These are phyloP conservation scores for Neocatenulostroma microsporum DNA, from an alignment of 2,329 filamentous ascomycete species.

Conservation along the genomic window DNA sequence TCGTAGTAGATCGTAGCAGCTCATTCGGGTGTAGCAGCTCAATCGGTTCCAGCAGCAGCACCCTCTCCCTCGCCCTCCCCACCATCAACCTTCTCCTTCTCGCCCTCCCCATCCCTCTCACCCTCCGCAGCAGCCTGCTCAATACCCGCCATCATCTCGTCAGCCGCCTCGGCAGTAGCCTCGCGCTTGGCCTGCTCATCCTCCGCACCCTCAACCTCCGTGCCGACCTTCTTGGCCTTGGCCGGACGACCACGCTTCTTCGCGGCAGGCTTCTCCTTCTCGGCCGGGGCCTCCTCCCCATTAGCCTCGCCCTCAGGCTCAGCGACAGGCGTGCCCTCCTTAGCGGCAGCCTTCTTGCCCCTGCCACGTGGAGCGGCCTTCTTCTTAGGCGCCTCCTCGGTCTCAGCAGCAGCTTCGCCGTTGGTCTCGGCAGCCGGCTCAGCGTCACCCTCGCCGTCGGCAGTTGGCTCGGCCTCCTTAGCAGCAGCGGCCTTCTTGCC, in stretches of 20 bases:
- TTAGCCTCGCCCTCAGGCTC: neutral
- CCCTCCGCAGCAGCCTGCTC: neutral
- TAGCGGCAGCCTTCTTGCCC: neutral
- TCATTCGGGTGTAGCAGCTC: no score
- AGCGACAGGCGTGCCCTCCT: neutral
- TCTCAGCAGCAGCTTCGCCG: neutral
- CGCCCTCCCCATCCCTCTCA: no score
- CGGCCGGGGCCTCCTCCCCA: neutral
- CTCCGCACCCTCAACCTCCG: neutral
- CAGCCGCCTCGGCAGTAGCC: neutral
- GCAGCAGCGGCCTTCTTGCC: no score
- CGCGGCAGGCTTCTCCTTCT: neutral
- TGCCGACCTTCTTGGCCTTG: neutral
- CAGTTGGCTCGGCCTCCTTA: no score
- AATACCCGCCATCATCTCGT: no score
- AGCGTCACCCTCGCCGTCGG: neutral
- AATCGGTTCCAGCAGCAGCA: no score
- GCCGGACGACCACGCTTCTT: slow-evolving; percentile 1
- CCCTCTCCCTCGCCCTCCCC: neutral
- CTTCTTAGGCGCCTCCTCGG: neutral
- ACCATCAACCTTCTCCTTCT: neutral
- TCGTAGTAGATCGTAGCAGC: no score
- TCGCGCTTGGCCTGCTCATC: neutral
- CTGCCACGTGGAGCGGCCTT: neutral
- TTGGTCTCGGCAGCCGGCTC: neutral